phyloP scores from a whole-genome alignment of 139 green algal genomes.

The Deuterostichococcus epilithicus region DNA sequence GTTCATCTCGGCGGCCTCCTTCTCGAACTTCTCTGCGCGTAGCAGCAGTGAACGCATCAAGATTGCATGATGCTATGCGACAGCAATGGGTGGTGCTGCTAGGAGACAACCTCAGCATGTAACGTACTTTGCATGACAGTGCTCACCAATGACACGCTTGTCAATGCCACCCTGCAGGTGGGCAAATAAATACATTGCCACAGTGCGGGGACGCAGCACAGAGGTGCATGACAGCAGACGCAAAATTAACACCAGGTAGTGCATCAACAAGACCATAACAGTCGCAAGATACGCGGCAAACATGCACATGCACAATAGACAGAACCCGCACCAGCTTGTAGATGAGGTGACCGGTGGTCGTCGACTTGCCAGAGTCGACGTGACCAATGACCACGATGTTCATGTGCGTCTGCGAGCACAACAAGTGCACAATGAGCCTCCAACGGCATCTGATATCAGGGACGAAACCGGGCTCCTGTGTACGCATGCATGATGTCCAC shows the following conservation, averaged over 20 bases:
- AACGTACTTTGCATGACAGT: too few relatives aligned
- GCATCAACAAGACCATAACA: too few relatives aligned
- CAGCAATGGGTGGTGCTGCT: too few relatives aligned
- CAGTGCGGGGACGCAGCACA: neutral
- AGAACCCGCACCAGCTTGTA: conserved; percentile 58
- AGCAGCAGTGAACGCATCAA: too few relatives aligned
- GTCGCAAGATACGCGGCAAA: too few relatives aligned
- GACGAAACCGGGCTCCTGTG: too few relatives aligned
- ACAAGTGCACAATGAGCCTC: too few relatives aligned
- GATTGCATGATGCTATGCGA: too few relatives aligned
- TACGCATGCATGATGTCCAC: too few relatives aligned
- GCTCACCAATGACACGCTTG: conserved; percentile 96
- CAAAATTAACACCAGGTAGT: neutral
- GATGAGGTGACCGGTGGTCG: conserved; percentile 92
- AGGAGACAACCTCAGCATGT: too few relatives aligned
- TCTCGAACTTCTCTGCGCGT: conserved; percentile 85
- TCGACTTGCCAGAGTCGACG: conserved; percentile 85
- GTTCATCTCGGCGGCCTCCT: conserved; percentile 70
- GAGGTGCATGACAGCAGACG: neutral
- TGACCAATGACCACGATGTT: conserved; percentile 40
- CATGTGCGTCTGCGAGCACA: conserved; percentile 27
- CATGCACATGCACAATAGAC: neutral
- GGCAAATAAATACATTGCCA: neutral
- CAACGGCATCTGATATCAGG: too few relatives aligned
- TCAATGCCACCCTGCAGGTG: conserved; percentile 98